A percentile compares a stretch with the other conserved stretches of the same genome.
Conservation (phyloP, 805 yeast genomes). For the Cyberlindnera maclurae region DNA sequence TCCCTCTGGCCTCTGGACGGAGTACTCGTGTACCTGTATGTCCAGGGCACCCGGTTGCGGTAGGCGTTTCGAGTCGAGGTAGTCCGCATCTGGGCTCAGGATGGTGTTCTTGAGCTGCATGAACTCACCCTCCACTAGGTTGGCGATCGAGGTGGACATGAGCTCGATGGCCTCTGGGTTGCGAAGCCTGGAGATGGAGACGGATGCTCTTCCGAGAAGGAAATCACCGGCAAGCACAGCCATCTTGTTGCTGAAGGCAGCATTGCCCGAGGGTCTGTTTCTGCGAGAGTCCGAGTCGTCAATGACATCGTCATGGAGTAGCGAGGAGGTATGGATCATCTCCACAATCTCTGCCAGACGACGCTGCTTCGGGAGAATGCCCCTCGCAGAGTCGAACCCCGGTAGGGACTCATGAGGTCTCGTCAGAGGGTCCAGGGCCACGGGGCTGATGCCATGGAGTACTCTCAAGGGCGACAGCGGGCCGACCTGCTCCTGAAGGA, state of each 20-base stretch:
- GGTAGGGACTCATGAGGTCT: slow-evolving; percentile 72
- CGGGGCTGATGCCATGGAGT: slow-evolving; percentile 89
- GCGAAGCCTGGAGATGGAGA: slow-evolving; percentile 84
- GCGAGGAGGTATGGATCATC: slow-evolving; percentile 95
- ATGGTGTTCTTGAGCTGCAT: slow-evolving; percentile 97
- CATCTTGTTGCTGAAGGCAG: slow-evolving; percentile 95
- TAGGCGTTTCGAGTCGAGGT: slow-evolving; percentile 46
- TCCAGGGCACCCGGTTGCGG: slow-evolving; percentile 57
- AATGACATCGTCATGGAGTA: slow-evolving; percentile 94
- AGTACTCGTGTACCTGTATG: slow-evolving; percentile 33
- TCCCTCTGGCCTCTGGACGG: slow-evolving; percentile 23
- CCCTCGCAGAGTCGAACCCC: slow-evolving; percentile 47
- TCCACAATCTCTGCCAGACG: slow-evolving; percentile 96
- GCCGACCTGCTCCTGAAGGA: slow-evolving; percentile 42
- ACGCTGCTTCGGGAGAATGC: slow-evolving; percentile 90
- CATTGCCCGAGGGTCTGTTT: slow-evolving; percentile 85
- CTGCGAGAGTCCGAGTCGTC: slow-evolving; percentile 84
- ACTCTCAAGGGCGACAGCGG: slow-evolving; percentile 76
- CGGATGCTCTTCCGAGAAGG: slow-evolving; percentile 91
- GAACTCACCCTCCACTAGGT: slow-evolving; percentile 95
- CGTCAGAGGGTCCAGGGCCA: slow-evolving; percentile 74
- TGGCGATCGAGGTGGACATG: slow-evolving; percentile 92
- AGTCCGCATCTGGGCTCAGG: slow-evolving; percentile 39
- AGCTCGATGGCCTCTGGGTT: slow-evolving; percentile 97
- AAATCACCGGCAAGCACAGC: slow-evolving; percentile 97